phyloP scores from a whole-genome alignment of 2,329 filamentous ascomycete species.

The Tolypocladium cylindrosporum region DNA sequence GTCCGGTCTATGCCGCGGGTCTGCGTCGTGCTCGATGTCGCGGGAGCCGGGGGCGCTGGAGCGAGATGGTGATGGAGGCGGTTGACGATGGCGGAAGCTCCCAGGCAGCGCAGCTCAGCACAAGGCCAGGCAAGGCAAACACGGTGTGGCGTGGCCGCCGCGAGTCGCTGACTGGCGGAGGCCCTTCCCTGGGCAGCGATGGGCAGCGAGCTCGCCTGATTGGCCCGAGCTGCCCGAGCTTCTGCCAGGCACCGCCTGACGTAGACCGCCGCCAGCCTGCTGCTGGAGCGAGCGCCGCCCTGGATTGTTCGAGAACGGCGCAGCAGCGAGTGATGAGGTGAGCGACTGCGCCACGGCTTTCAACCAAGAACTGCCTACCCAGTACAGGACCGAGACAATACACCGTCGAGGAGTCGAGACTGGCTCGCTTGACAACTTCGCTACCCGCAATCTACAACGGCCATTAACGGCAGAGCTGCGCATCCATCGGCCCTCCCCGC shows the following conservation, averaged over 20 bases:
- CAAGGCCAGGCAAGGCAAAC: slow-evolving; percentile 11
- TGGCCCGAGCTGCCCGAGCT: slow-evolving; percentile 9
- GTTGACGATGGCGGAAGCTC: neutral
- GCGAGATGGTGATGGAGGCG: neutral
- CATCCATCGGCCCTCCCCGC: neutral
- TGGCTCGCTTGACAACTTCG: neutral
- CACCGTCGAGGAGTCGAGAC: neutral
- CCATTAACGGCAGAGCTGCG: neutral
- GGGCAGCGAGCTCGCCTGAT: slow-evolving; percentile 1
- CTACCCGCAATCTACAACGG: neutral
- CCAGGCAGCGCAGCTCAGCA: neutral
- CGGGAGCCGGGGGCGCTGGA: neutral
- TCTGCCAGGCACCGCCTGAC: slow-evolving; percentile 3
- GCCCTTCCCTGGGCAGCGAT: neutral
- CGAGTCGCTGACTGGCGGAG: neutral
- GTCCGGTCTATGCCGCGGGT: neutral
- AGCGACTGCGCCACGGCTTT: neutral
- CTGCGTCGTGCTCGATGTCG: neutral
- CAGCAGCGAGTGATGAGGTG: neutral
- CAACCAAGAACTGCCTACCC: neutral
- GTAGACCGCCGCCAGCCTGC: neutral
- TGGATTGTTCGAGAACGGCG: neutral
- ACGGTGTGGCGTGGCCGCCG: slow-evolving; percentile 15
- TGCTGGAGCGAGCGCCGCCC: neutral
- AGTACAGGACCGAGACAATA: neutral